Evolutionary conservation across 345 rosid species (phyloP).

Genomic region (Eucalyptus decipiens): DNA sequence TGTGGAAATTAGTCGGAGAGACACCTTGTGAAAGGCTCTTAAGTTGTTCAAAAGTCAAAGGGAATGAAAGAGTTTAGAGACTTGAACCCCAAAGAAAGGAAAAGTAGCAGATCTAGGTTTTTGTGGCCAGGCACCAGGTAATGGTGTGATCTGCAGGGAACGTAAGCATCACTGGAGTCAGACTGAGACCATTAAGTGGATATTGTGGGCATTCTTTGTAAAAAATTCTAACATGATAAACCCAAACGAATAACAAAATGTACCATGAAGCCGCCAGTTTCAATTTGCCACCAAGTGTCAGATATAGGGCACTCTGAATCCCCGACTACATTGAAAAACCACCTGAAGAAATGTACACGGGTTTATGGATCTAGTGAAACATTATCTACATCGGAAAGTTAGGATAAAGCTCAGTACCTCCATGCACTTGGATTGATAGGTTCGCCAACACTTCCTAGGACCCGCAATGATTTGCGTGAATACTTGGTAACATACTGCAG

Average conservation of each 20-base stretch:
- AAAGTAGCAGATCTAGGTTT: conserved; percentile 99
- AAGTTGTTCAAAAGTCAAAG: background rate
- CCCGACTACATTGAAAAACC: conserved; percentile 92
- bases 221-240: background rate
- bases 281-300: conserved; percentile 99
- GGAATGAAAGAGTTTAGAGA: conserved; percentile 1
- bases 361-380: background rate
- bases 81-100: conserved; percentile 99
- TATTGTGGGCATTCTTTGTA: background rate
- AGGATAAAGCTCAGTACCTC: conserved; percentile 44
- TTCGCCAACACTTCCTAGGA: conserved; percentile 99
- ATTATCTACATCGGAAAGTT: background rate
- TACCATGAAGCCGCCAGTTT: conserved; percentile 99
- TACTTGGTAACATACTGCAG: conserved; percentile 69
- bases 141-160: conserved; percentile 71
- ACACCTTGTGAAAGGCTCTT: background rate
- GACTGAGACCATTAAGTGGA: background rate
- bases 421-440: conserved; percentile 99
- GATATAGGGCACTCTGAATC: conserved; percentile 90
- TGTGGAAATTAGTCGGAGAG: background rate
- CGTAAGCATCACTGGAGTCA: background rate
- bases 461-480: conserved; percentile 87
- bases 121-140: conserved; percentile 99
- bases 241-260: background rate
- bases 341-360: conserved; percentile 19